A percentile compares a stretch with the other conserved stretches of the same genome.
phyloP scores from a whole-genome alignment of 179 eudicot genomes.

The Heliamphora pulchella region DNA sequence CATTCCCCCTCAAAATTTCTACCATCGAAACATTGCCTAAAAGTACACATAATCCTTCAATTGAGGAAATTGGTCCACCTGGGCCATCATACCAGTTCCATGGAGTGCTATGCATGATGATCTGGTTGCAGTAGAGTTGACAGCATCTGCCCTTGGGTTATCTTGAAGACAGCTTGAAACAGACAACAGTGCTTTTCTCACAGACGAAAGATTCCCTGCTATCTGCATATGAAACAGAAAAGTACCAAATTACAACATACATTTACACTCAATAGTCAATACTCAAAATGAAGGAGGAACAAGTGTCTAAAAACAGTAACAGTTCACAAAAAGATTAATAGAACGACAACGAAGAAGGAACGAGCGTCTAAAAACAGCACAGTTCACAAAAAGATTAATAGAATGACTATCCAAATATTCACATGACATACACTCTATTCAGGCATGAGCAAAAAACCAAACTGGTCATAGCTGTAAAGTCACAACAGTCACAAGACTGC shows the following conservation, averaged over 20 bases:
- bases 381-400: not conserved
- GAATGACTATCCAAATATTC: not conserved
- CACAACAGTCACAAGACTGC: not conserved
- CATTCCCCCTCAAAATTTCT: no score
- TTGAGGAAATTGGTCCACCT: constrained; percentile 22
- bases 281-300: not conserved
- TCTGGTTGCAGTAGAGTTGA: constrained; percentile 13
- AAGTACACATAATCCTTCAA: no score
- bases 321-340: not conserved
- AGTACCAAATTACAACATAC: not conserved
- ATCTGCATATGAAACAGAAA: constrained; percentile 31
- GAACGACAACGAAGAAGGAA: not conserved
- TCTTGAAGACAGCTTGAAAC: constrained; percentile 61
- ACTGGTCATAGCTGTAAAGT: not conserved
- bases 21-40: no score
- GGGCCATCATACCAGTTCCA: constrained; percentile 25
- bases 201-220: constrained; percentile 45
- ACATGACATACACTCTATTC: not conserved
- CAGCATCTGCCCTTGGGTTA: constrained; percentile 32
- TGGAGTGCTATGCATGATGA: constrained; percentile 19
- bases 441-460: not conserved
- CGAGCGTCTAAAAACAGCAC: not conserved
- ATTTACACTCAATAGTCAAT: not conserved
- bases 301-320: not conserved
- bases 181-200: constrained; percentile 42